Conservation (phyloP, 345 rosid species). For the Ricinus communis region DNA sequence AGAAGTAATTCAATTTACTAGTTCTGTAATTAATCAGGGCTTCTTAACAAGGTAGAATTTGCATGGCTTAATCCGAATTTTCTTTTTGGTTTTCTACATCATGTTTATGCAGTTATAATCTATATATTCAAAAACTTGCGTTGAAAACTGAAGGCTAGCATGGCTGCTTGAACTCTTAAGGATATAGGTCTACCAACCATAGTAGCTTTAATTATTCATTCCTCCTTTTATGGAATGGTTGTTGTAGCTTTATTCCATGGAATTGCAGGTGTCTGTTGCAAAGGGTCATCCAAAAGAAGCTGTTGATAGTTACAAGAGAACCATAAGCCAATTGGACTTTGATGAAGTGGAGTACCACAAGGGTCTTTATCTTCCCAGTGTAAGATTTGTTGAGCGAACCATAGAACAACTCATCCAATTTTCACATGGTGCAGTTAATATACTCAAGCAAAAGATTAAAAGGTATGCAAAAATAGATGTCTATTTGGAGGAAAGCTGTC, state of each 20-base stretch:
- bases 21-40: neutral
- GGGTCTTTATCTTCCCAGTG: slow-evolving; percentile 42
- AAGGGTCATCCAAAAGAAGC: slow-evolving; percentile 59
- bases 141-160: neutral
- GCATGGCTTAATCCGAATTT: neutral
- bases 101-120: neutral
- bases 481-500: neutral
- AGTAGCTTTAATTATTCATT: neutral
- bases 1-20: neutral
- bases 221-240: neutral
- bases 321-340: slow-evolving; percentile 29
- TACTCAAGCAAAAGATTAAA: neutral
- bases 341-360: slow-evolving; percentile 35
- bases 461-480: neutral
- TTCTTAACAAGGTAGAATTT: neutral
- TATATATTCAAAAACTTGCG: neutral
- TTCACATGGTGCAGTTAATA: neutral
- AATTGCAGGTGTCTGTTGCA: slow-evolving; percentile 55
- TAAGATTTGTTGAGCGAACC: slow-evolving; percentile 27
- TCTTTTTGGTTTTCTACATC: neutral
- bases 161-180: neutral
- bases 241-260: neutral
- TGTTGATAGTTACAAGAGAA: slow-evolving; percentile 47
- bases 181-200: neutral
- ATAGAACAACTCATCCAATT: slow-evolving; percentile 33